Conservation (phyloP, 78 protist species). For the Dictyostelium purpureum region DNA sequence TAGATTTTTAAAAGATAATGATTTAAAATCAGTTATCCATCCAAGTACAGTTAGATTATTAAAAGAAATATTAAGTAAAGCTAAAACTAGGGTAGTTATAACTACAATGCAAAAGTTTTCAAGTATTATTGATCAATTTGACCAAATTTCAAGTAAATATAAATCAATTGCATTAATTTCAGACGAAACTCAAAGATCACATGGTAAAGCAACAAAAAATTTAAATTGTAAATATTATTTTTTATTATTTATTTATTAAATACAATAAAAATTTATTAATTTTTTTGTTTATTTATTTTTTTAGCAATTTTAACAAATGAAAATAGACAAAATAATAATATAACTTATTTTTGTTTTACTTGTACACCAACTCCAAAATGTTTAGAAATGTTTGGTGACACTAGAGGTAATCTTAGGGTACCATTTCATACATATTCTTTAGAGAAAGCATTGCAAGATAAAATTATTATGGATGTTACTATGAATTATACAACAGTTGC, state of each 20-base stretch:
- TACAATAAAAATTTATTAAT: neutral
- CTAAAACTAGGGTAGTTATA: conserved; percentile 46
- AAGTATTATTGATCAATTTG: conserved; percentile 1
- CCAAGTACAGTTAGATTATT: neutral
- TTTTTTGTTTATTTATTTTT: neutral
- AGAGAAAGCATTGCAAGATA: conserved; percentile 50
- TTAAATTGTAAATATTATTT: conserved; percentile 18
- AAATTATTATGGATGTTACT: conserved; percentile 30
- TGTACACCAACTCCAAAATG: conserved; percentile 73
- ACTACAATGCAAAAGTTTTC: conserved; percentile 79
- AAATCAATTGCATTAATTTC: conserved; percentile 63
- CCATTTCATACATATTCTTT: conserved; percentile 60
- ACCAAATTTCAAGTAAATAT: conserved; percentile 11
- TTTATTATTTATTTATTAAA: neutral
- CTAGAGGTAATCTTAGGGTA: conserved; percentile 35
- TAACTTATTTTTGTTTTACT: conserved; percentile 74
- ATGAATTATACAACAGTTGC: conserved; percentile 66
- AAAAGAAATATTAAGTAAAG: conserved; percentile 14
- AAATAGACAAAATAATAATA: conserved; percentile 15
- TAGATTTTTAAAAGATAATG: conserved; percentile 54
- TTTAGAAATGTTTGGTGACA: conserved; percentile 76
- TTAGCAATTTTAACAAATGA: conserved; percentile 32
- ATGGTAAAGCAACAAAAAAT: conserved; percentile 38
- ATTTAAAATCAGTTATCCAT: conserved; percentile 2
- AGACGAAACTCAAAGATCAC: conserved; percentile 69